Evolutionary conservation across 75 land plant genomes (phyloP), one percentile per base, ranked within the genome.

Genomic region (Cupressus sempervirens): DNA sequence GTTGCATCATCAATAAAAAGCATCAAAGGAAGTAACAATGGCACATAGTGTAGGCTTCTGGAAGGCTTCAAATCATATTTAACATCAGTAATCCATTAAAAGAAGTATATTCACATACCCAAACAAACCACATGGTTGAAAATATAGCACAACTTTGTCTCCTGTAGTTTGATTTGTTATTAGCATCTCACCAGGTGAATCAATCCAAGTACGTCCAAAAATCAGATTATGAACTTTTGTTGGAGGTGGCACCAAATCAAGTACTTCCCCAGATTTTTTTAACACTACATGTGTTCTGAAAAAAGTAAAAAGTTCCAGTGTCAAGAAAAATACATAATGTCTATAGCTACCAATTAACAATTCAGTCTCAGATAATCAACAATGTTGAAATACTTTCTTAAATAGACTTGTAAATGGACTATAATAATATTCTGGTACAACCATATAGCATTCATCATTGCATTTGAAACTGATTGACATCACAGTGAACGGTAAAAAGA

Each of bases 41-140:
- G 20, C 80, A 76, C 7, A 8, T 16, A 20, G 0, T 18, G 15
- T n/a, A 26, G 32, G 26, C 6, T 72, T 29, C 4, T 72, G 32
- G 35, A 72, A 72, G 15, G 35, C n/a, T 62, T 62, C n/a, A 62
- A 62, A 72, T 32, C 74, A 30, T 72, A 12, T 72, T 11, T 72
- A 12, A 72, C 11, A 29, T 72, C 8, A 13, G 32, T 11, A 32
- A 72, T 13, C 4, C 36, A 72, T 14, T 4, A 84, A 34, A 40
- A 48, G 7, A 84, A 50, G 6, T 35, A 12, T 67, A 6, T 4
- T 76, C 30, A 14, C 92, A 81, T 93, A 98, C 99, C 99, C 99
- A 92, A 98, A 98, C 99, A 98, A 98, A 52, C 99, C 99, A 89
- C 99, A 98, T 26, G 94, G 94, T 88, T 98, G 98, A 86, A 98